Conservation (phyloP, 345 rosid species). For the Syzygium oleosum region DNA sequence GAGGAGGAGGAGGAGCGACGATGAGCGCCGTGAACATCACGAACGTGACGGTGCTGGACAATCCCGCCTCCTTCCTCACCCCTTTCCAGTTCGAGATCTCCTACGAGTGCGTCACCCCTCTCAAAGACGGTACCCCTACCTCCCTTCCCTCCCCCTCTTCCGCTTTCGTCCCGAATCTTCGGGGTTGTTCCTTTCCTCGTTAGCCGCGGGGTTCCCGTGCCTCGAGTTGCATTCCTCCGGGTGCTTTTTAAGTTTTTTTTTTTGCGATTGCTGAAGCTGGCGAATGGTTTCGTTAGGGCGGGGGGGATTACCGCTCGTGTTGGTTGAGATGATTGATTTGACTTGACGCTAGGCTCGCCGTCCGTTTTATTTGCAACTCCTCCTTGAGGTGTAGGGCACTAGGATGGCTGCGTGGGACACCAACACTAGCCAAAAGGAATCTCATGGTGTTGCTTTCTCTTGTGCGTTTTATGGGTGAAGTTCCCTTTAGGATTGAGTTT, state of each 20-base stretch:
- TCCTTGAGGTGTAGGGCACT: neutral
- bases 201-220: neutral
- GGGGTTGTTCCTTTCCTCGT: neutral
- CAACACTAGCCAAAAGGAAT: neutral
- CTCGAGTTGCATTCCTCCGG: neutral
- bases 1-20: neutral
- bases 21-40: slow-evolving; percentile 96
- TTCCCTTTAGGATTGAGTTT: neutral
- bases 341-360: neutral
- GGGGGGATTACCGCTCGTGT: neutral
- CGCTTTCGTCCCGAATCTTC: neutral
- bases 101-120: slow-evolving; percentile 91
- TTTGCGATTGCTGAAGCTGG: too few relatives aligned
- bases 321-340: neutral
- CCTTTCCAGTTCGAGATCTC: slow-evolving; percentile 98
- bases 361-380: neutral
- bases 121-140: slow-evolving; percentile 64
- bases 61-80: slow-evolving; percentile 76
- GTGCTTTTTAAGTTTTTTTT: neutral
- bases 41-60: slow-evolving; percentile 83
- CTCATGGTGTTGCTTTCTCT: neutral
- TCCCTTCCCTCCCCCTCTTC: neutral
- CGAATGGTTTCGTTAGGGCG: neutral
- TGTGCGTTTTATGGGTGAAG: neutral
- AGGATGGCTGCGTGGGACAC: neutral